Evolutionary conservation across 2,329 filamentous ascomycete species (phyloP).

Genomic region (Coniochaeta sp.): DNA sequence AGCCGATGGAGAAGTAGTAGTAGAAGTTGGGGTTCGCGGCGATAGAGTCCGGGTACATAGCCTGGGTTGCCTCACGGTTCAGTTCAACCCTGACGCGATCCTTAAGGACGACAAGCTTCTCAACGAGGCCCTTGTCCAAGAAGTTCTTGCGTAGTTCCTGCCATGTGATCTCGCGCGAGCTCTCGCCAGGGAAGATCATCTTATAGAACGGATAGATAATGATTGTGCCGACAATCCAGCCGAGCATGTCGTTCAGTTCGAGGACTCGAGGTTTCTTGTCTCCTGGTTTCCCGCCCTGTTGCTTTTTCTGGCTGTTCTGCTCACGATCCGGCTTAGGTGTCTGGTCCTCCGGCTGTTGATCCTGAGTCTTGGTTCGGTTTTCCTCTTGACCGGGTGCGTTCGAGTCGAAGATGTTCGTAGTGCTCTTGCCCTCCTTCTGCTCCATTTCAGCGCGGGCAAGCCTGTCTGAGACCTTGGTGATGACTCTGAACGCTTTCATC

Average conservation of each 20-base stretch:
- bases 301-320: conserved; percentile 14
- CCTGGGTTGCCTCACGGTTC: conserved; percentile 64
- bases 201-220: conserved; percentile 34
- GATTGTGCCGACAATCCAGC: conserved; percentile 32
- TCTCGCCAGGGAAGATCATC: conserved; percentile 33
- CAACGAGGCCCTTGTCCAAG: conserved; percentile 90
- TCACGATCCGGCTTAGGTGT: conserved; percentile 12
- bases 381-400: conserved; percentile 13
- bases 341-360: conserved; percentile 8
- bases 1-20: conserved; percentile 95
- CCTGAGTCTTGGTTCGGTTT: conserved; percentile 4
- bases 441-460: conserved; percentile 15
- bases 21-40: conserved; percentile 62
- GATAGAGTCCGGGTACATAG: conserved; percentile 69
- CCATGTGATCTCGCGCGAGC: conserved; percentile 79
- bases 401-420: conserved; percentile 13
- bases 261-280: conserved; percentile 1
- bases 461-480: conserved; percentile 45
- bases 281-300: conserved; percentile 5
- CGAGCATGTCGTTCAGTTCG: conserved; percentile 43
- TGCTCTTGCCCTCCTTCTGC: conserved; percentile 6
- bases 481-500: conserved; percentile 51
- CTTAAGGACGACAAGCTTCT: conserved; percentile 79
- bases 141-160: conserved; percentile 93
- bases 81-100: conserved; percentile 69